These are phyloP conservation scores for Coemansia sp. DNA, from an alignment of 192 early-diverging fungal species.

Conservation along the genomic window DNA sequence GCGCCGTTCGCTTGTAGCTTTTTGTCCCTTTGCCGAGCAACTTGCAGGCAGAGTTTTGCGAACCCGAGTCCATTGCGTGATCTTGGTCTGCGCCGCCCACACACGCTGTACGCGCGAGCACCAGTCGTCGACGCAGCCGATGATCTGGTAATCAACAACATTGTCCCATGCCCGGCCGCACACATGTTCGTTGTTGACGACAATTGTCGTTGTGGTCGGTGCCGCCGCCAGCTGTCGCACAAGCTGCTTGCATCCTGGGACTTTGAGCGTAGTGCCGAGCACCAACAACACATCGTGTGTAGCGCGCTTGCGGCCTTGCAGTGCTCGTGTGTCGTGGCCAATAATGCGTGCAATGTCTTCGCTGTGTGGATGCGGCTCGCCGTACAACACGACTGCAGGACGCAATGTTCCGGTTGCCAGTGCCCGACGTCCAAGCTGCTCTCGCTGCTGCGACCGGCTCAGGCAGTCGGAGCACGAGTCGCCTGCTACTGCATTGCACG, in stretches of 20 bases:
- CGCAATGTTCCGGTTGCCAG: constrained; percentile 75
- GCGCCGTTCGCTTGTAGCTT: no score
- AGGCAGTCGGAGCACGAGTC: constrained; percentile 54
- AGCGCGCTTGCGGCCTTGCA: constrained; percentile 7
- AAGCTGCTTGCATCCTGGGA: constrained; percentile 54
- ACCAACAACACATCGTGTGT: constrained; percentile 47
- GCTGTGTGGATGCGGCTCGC: constrained; percentile 64
- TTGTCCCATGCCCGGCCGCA: constrained; percentile 51
- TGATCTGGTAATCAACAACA: constrained; percentile 48
- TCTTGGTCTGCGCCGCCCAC: constrained; percentile 46
- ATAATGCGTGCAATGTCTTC: constrained; percentile 52
- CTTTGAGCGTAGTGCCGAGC: constrained; percentile 57
- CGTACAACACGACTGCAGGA: constrained; percentile 93
- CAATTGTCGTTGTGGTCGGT: constrained; percentile 29
- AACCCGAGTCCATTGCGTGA: constrained; percentile 31
- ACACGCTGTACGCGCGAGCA: constrained; percentile 35
- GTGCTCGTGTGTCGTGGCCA: constrained; percentile 40
- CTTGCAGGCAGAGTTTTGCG: no score
- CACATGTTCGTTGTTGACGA: constrained; percentile 54
- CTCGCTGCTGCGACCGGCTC: constrained; percentile 28
- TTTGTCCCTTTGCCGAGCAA: no score
- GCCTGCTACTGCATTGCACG: constrained; percentile 59
- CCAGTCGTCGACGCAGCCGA: constrained; percentile 53
- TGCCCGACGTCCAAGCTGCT: constrained; percentile 66
- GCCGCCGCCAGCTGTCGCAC: constrained; percentile 38